Percentiles rank a stretch among this genome's conserved stretches.
These are phyloP conservation scores for Alternaria alternata DNA, from an alignment of 2,329 filamentous ascomycete genomes.

Conservation along the genomic window DNA sequence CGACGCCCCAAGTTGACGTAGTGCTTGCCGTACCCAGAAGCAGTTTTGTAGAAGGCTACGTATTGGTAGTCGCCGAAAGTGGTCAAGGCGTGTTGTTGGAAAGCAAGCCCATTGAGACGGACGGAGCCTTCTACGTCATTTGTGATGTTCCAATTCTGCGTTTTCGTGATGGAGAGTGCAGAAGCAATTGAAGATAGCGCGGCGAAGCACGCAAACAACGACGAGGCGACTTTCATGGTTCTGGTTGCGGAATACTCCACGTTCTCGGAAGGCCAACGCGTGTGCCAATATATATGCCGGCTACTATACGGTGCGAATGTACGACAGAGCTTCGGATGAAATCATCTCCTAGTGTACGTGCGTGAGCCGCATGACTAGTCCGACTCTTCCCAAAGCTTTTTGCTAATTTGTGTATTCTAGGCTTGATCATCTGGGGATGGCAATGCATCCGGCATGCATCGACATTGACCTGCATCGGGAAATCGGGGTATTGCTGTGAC, in stretches of 20 bases:
- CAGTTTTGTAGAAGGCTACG: slow-evolving; percentile 56
- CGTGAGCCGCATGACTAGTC: neutral
- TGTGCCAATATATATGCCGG: slow-evolving; percentile 5
- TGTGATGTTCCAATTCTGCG: slow-evolving; percentile 40
- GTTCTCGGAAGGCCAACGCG: neutral
- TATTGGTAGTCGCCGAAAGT: slow-evolving; percentile 61
- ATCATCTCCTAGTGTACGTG: neutral
- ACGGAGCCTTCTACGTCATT: slow-evolving; percentile 47
- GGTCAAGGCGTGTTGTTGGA: slow-evolving; percentile 60
- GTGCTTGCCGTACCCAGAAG: slow-evolving; percentile 43
- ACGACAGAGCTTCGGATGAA: neutral
- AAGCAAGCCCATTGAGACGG: slow-evolving; percentile 58
- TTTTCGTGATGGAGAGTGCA: slow-evolving; percentile 38
- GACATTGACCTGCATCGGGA: slow-evolving; percentile 20
- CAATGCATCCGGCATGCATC: slow-evolving; percentile 2
- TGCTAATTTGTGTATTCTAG: neutral
- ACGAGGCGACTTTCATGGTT: slow-evolving; percentile 29
- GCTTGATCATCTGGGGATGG: neutral
- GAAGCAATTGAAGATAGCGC: slow-evolving; percentile 22
- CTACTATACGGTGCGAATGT: neutral
- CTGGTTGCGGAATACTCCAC: neutral
- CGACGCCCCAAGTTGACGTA: slow-evolving; percentile 58
- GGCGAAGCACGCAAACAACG: slow-evolving; percentile 16
- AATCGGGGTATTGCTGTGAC: slow-evolving; percentile 25
- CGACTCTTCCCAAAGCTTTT: neutral